These are phyloP conservation scores for Blastocystis sp. DNA, from an alignment of 352 stramenopile species.

Conservation along the genomic window DNA sequence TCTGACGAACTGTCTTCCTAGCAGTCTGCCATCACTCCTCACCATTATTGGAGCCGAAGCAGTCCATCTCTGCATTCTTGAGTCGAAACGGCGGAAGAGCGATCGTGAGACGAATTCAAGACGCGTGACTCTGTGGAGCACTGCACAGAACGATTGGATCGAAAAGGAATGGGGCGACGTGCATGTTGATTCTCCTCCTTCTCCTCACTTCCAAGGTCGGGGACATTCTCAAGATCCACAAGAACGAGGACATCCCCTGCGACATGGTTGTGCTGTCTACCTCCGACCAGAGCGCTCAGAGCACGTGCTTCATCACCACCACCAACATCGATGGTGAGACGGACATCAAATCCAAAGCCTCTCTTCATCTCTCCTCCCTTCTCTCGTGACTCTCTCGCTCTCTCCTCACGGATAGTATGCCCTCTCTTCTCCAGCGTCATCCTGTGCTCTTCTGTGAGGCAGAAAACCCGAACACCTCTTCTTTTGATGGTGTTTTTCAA, in stretches of 20 bases:
- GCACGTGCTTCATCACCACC: slow-evolving; percentile 33
- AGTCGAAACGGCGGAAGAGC: slow-evolving; percentile 42
- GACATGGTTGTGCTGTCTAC: slow-evolving; percentile 49
- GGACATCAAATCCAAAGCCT: slow-evolving; percentile 25
- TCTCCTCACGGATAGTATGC: background rate
- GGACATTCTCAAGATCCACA: slow-evolving; percentile 58
- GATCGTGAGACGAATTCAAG: slow-evolving; percentile 33
- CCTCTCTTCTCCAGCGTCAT: background rate
- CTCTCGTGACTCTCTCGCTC: background rate
- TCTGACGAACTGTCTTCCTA: slow-evolving; percentile 66
- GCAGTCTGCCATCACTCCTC: slow-evolving; percentile 52
- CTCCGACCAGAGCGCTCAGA: background rate
- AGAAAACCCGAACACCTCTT: slow-evolving; percentile 58
- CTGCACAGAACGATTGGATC: background rate
- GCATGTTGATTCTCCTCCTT: background rate
- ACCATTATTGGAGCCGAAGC: slow-evolving; percentile 65
- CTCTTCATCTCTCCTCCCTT: background rate
- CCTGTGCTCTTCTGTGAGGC: slow-evolving; percentile 34
- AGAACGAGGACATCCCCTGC: slow-evolving; percentile 66
- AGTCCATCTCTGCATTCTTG: slow-evolving; percentile 64
- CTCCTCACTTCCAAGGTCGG: slow-evolving; percentile 28
- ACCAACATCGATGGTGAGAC: slow-evolving; percentile 69
- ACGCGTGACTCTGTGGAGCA: background rate
- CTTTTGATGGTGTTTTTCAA: slow-evolving; percentile 38
- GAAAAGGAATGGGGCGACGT: slow-evolving; percentile 56